Evolutionary conservation across 2,329 filamentous ascomycete genomes (phyloP), one percentile per base, ranked within the genome.

Genomic region (Pseudocercospora macadamiae): DNA sequence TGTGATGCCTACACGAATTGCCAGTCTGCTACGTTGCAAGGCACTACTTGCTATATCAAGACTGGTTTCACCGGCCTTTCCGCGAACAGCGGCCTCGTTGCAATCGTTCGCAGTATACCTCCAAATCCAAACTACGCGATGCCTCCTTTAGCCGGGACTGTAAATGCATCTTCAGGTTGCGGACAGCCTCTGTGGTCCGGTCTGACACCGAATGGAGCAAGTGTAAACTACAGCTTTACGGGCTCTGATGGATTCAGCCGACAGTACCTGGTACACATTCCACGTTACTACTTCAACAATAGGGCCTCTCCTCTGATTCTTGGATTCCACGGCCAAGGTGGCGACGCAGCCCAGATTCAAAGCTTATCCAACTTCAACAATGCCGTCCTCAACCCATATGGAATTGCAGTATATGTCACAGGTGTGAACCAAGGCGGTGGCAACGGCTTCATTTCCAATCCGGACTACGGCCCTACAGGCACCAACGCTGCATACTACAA

Each of bases 371-470:
- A 76, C 45, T 77, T 80, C 62, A 76, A 75, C 26, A 77, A 80
- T 57, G 62, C 69, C 2, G 66, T 62, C 0, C 75, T 75, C 57
- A 79, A 78, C 25, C 74, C 76, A 3, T 63, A 79, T 30, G 74
- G 72, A 0, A 77, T 81, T 54, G 70, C 72, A 1, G 73, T 79
- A 3, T 80, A 80, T 61, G 76, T 77, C 1, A 70, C 78, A 48
- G 76, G 75, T 8, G 32, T 32, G n/a, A n/a, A n/a, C n/a, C n/a
- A n/a, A n/a, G n/a, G n/a, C n/a, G n/a, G n/a, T 26, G 48, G 28
- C 48, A 47, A 45, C 23, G 63, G 55, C 4, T 64, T 48, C 37
- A 36, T 54, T 23, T 65, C 57, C 3, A 64, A 62, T 39, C 66
- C 66, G 7, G 51, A 54, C 23, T 54, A 44, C 23, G 51, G 51